Conservation (phyloP, 345 rosid genomes). For the Xanthoceras sorbifolium region DNA sequence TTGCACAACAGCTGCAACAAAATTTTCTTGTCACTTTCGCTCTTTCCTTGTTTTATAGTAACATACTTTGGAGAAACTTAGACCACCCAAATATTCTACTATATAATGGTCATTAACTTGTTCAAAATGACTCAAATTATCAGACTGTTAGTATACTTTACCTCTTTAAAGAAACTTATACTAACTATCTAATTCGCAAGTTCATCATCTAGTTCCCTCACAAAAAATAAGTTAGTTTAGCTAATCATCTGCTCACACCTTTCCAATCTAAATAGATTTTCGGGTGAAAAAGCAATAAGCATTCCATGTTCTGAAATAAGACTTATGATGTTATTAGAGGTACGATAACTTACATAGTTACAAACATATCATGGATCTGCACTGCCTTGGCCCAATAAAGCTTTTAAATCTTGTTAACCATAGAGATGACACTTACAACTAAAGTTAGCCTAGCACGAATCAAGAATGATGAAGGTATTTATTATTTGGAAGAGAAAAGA, state of each 20-base stretch:
- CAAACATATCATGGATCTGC: not conserved
- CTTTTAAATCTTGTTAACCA: not conserved
- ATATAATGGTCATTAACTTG: not conserved
- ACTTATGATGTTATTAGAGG: not conserved
- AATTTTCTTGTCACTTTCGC: too few relatives aligned
- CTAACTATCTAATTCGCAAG: not conserved
- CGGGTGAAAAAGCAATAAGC: not conserved
- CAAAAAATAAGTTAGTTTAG: not conserved
- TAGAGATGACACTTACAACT: not conserved
- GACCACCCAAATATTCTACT: not conserved
- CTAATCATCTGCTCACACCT: not conserved
- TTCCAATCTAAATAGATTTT: not conserved
- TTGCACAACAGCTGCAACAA: too few relatives aligned
- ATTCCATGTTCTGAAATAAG: not conserved
- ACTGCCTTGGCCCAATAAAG: not conserved
- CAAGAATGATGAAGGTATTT: not conserved
- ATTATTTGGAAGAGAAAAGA: not conserved
- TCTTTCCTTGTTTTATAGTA: too few relatives aligned
- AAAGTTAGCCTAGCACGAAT: not conserved
- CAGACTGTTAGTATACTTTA: too few relatives aligned
- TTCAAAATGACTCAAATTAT: not conserved
- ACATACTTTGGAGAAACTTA: not conserved
- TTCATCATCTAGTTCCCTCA: not conserved
- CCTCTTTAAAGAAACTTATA: too few relatives aligned
- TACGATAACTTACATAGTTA: not conserved